phyloP scores from a whole-genome alignment of 2,329 filamentous ascomycete species.

The Cadophora gregata region DNA sequence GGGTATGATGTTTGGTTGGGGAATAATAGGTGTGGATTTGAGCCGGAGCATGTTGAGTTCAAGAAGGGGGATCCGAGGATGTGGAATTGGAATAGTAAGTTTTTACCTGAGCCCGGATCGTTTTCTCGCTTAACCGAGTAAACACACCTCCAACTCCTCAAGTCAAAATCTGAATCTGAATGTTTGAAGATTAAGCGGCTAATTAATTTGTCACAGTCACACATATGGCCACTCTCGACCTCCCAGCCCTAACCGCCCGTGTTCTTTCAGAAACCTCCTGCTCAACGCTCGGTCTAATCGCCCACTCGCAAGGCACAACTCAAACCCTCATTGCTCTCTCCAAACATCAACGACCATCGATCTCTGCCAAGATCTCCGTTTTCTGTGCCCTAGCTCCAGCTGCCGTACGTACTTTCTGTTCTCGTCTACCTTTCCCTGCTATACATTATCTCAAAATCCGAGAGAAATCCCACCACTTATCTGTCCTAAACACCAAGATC shows the following conservation, averaged over 20 bases:
- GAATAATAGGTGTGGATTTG: constrained; percentile 88
- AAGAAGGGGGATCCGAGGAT: constrained; percentile 80
- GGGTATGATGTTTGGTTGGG: constrained; percentile 95
- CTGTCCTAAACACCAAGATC: too few species aligned
- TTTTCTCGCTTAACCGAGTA: not conserved
- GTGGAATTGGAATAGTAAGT: constrained; percentile 85
- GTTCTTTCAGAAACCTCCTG: constrained; percentile 84
- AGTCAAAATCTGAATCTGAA: not conserved
- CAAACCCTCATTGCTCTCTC: constrained; percentile 86
- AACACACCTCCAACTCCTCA: not conserved
- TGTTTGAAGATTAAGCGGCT: not conserved
- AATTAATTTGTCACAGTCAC: constrained; percentile 53
- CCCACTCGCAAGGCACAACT: constrained; percentile 90
- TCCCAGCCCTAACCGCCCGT: constrained; percentile 78
- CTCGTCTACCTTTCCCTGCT: too few species aligned
- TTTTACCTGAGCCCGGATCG: too few species aligned
- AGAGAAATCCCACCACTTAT: too few species aligned
- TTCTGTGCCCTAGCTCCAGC: constrained; percentile 92
- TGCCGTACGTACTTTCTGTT: too few species aligned
- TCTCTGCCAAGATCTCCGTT: constrained; percentile 81
- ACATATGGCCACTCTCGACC: constrained; percentile 88
- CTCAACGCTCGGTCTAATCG: constrained; percentile 78
- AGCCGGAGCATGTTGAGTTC: constrained; percentile 75
- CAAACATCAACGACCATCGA: constrained; percentile 84
- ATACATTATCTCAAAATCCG: too few species aligned